These are phyloP conservation scores for Pigoraptor vietnamica DNA, from an alignment of 78 protist species.

Conservation along the genomic window DNA sequence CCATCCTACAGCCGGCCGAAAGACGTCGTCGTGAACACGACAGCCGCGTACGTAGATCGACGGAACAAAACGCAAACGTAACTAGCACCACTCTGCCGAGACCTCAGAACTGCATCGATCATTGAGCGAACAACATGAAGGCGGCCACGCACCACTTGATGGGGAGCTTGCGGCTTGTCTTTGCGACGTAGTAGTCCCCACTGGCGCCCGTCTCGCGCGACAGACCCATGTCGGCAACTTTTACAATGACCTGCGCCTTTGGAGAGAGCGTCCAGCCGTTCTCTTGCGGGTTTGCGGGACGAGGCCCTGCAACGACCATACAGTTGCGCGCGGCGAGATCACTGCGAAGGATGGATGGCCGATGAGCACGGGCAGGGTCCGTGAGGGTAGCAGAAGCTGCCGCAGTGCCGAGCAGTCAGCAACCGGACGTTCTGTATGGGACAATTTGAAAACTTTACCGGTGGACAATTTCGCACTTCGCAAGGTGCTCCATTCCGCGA, in stretches of 20 bases:
- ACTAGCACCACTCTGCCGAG: background rate
- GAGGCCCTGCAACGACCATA: background rate
- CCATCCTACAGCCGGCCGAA: background rate
- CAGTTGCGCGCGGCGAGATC: background rate
- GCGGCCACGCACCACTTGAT: background rate
- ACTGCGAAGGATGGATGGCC: no score
- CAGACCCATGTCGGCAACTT: constrained; percentile 24
- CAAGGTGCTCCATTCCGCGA: background rate
- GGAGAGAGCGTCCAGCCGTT: background rate
- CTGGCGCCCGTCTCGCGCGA: background rate
- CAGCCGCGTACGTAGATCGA: background rate
- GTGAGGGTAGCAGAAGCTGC: no score
- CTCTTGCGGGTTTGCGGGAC: background rate
- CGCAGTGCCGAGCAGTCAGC: no score
- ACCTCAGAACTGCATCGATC: background rate
- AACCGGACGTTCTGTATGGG: no score
- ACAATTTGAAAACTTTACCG: no score
- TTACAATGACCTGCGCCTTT: background rate
- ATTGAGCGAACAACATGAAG: background rate
- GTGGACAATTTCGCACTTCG: background rate
- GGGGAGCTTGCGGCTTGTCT: constrained; percentile 5
- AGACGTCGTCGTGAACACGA: background rate
- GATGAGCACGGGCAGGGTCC: no score
- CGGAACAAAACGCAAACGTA: background rate
- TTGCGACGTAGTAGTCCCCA: background rate